Evolutionary conservation across 306 rosid genomes (phyloP).

Genomic region (Coriaria nepalensis): DNA sequence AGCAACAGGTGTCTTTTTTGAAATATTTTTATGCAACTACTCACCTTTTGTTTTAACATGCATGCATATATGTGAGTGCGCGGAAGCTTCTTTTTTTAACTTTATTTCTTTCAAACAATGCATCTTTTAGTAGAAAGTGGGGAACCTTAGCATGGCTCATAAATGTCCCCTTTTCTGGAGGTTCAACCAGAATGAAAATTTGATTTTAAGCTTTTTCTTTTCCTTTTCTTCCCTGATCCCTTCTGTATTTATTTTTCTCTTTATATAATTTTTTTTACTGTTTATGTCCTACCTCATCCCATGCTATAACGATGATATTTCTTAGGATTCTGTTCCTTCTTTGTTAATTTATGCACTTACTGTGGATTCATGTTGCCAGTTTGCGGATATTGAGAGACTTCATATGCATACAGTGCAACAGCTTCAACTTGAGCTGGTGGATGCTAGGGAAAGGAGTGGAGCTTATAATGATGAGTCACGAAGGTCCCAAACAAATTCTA

Average conservation of each 20-base stretch:
- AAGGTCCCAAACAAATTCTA: conserved; percentile 41
- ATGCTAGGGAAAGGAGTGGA: conserved; percentile 74
- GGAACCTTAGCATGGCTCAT: too few species aligned
- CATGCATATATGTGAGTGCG: too few species aligned
- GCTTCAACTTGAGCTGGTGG: conserved; percentile 82
- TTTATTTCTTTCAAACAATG: too few species aligned
- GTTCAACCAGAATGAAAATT: too few species aligned
- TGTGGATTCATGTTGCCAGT: conserved; percentile 37
- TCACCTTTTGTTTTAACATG: background rate
- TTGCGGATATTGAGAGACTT: conserved; percentile 84
- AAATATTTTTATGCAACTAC: background rate
- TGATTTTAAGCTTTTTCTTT: too few species aligned
- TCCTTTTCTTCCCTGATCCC: too few species aligned
- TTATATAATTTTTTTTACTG: too few species aligned
- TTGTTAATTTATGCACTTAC: conserved; percentile 7
- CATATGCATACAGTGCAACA: conserved; percentile 79
- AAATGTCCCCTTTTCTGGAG: too few species aligned
- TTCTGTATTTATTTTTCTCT: too few species aligned
- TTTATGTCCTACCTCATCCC: too few species aligned
- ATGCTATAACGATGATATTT: background rate
- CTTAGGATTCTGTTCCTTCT: background rate
- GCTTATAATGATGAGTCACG: conserved; percentile 49
- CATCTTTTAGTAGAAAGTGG: too few species aligned
- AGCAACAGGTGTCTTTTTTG: conserved; percentile 67
- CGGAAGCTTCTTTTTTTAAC: too few species aligned